A percentile compares a stretch with the other conserved stretches of the same genome.
These are phyloP conservation scores for Barnettozyma salicaria DNA, from an alignment of 805 yeast species.

Conservation along the genomic window DNA sequence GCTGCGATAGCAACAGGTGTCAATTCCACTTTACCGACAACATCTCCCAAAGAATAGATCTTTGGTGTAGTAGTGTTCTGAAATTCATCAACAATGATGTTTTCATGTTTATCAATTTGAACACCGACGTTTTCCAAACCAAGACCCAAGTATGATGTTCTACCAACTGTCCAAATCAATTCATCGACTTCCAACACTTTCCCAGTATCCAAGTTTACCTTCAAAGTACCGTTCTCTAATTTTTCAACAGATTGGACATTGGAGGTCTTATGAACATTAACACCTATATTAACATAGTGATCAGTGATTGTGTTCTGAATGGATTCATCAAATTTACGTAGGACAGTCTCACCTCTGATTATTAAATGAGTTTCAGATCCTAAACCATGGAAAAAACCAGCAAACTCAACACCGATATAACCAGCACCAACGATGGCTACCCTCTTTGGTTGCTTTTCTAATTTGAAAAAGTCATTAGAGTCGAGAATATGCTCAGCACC, in stretches of 20 bases:
- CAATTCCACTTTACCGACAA: slow-evolving; percentile 84
- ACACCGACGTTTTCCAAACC: slow-evolving; percentile 77
- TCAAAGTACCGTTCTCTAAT: slow-evolving; percentile 42
- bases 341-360: slow-evolving; percentile 85
- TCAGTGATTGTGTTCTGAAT: slow-evolving; percentile 78
- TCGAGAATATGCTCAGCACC: slow-evolving; percentile 82
- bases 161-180: slow-evolving; percentile 91
- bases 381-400: slow-evolving; percentile 88
- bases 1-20: slow-evolving; percentile 99
- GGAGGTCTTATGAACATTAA: slow-evolving; percentile 68
- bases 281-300: slow-evolving; percentile 74
- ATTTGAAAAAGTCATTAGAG: slow-evolving; percentile 86
- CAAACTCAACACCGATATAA: slow-evolving; percentile 91
- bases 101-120: slow-evolving; percentile 50
- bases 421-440: slow-evolving; percentile 98
- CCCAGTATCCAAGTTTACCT: slow-evolving; percentile 38
- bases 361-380: slow-evolving; percentile 83
- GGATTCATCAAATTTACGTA: slow-evolving; percentile 79
- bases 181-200: slow-evolving; percentile 60
- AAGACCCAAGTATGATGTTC: slow-evolving; percentile 68
- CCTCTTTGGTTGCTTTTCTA: slow-evolving; percentile 77
- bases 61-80: slow-evolving; percentile 71
- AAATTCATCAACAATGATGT: slow-evolving; percentile 77
- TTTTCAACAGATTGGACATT: slow-evolving; percentile 45
- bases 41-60: slow-evolving; percentile 89